A percentile compares a stretch with the other conserved stretches of the same genome.
phyloP scores from a whole-genome alignment of 768 basidiomycete species.

The Pleurotus djamor region DNA sequence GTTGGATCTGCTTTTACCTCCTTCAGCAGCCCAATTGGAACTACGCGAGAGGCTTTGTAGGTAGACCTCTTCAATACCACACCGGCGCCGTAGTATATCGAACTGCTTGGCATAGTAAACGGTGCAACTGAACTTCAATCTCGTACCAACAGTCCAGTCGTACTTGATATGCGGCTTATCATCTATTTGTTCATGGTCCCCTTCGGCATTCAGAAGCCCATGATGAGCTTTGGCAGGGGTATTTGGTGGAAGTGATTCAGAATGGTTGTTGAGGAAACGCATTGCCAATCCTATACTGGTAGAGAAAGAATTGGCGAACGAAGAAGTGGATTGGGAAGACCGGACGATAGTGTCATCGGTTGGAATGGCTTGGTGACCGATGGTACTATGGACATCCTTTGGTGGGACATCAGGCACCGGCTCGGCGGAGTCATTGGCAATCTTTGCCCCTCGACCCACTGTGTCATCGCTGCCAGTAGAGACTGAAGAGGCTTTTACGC shows the following conservation, averaged over 20 bases:
- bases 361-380: not conserved
- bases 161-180: constrained; percentile 83
- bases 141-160: constrained; percentile 74
- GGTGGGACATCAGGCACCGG: constrained; percentile 24
- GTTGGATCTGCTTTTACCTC: constrained; percentile 78
- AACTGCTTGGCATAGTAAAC: constrained; percentile 85
- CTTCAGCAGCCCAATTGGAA: constrained; percentile 69
- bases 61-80: constrained; percentile 63
- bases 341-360: not conserved
- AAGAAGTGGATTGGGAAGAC: constrained; percentile 24
- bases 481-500: constrained; percentile 37
- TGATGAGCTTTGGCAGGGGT: constrained; percentile 46
- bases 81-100: constrained; percentile 60
- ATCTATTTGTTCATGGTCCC: constrained; percentile 40
- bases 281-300: constrained; percentile 57
- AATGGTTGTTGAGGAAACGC: constrained; percentile 48
- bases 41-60: constrained; percentile 59
- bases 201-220: constrained; percentile 42
- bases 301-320: constrained; percentile 45
- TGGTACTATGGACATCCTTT: constrained; percentile 13
- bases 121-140: constrained; percentile 76
- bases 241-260: constrained; percentile 25
- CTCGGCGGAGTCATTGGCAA: not conserved
- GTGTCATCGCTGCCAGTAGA: constrained; percentile 38
- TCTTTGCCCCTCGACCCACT: constrained; percentile 16